Evolutionary conservation across 1,284 basidiomycete genomes (phyloP), one percentile per base, ranked within the genome.

Genomic region (Microbotryum saponariae): DNA sequence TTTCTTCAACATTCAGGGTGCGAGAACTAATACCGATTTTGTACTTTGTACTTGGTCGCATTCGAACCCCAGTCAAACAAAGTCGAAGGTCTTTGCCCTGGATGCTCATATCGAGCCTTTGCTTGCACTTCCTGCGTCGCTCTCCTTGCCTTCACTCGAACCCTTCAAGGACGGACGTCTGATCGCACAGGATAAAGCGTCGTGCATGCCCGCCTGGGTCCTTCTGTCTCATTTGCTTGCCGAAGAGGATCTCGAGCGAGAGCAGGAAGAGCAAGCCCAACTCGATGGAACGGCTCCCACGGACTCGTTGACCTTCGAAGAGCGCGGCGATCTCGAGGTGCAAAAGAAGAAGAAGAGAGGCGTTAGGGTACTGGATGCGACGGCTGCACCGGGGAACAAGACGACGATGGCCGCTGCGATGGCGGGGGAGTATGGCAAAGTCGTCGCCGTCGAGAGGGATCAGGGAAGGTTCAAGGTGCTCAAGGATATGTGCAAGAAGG

Each of bases 381-480:
- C 93, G 31, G 87, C 93, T 50, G 94, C 96, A 0, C 96, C 94
- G 0, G 96, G 96, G 0, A 99, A 99, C 78, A 99, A 99, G 78
- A 98, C 96, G 0, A 89, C 89, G 6, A 90, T 96, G 75, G 77
- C 98, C 16, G 88, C 88, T 64, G 89, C 92, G 12, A 77, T 97
- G 47, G 90, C 94, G 86, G 74, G 79, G 20, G 86, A 85, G 68
- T 80, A 81, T 70, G 89, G 90, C 64, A 89, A 85, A 76, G 90
- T 94, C 8, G 85, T 84, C 69, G 92, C 92, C 0, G 92, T 93
- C 71, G 92, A 96, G 75, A 80, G 85, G 58, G 89, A 92, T 74
- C 80, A 80, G 51, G 82, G 81, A 56, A 82, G 92, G 6, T 97
- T 86, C 75, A 79, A 79, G 58, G 93, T 89, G 0, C 82, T 97